Conservation (phyloP, 176 grass and related monocot genomes). For the Poa annua region DNA sequence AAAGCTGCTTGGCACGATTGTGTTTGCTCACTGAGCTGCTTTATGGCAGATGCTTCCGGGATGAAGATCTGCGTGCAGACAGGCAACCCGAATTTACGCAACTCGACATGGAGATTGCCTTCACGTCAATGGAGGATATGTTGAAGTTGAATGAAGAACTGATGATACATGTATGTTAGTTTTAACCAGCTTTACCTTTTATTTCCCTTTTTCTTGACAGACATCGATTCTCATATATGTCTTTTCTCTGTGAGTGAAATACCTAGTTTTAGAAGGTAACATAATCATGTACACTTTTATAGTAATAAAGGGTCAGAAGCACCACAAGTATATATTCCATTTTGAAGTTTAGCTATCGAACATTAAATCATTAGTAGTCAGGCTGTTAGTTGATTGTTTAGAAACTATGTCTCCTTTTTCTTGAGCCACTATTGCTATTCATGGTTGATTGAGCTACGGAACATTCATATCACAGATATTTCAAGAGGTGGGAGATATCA, state of each 20-base stretch:
- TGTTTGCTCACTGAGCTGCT: slow-evolving; percentile 32
- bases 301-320: background rate
- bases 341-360: slow-evolving; percentile 9
- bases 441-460: slow-evolving; percentile 38
- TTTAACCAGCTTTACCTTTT: slow-evolving; percentile 20
- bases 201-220: background rate
- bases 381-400: slow-evolving; percentile 4
- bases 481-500: slow-evolving; percentile 71
- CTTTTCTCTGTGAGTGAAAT: background rate
- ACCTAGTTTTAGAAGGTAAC: slow-evolving; percentile 24
- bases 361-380: slow-evolving; percentile 27
- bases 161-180: slow-evolving; percentile 82
- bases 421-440: slow-evolving; percentile 22
- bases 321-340: slow-evolving; percentile 25
- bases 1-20: slow-evolving; percentile 14
- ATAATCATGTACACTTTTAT: background rate
- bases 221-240: slow-evolving; percentile 1
- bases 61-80: slow-evolving; percentile 97
- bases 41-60: slow-evolving; percentile 84
- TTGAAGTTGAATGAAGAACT: slow-evolving; percentile 94
- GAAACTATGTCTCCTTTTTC: background rate
- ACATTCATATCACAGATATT: slow-evolving; percentile 71
- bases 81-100: slow-evolving; percentile 98
- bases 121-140: slow-evolving; percentile 92
- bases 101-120: slow-evolving; percentile 98